Base-by-base conservation (phyloP, 1,284 basidiomycete genomes). In the Ustilago esculenta region DNA sequence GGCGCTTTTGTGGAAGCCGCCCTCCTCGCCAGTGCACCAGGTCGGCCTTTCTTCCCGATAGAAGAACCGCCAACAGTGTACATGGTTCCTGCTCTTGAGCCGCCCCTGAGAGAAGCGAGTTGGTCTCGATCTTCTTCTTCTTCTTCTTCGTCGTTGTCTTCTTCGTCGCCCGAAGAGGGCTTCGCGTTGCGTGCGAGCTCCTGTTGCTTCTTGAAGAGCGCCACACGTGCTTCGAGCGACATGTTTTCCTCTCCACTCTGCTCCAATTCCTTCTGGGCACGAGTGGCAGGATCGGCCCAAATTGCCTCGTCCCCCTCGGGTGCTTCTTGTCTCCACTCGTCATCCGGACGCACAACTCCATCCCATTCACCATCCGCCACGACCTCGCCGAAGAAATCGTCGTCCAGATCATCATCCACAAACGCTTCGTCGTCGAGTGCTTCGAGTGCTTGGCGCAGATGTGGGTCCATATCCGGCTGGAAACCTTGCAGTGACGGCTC, bases 391-490 rank as follows among this genome's bases (percentile, higher is more conserved):
- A 82, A 81, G 48, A 82, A 79, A 34, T 78, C 78, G 43, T 76
- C 77, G 35, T 92, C 92, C 78, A 92, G 90, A 72, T 88, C 86
- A 29, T 76, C 71, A 39, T 81, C 83, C 45, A 80, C 71, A 32
- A 81, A 81, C 4, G 90, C 94, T 61, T 98, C 93, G 80, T 98
- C 94, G 53, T 98, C 95, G 17, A 99, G 85, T 4, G 96, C 96
- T 76, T 98, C 94, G 27, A 99, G 85, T 0, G 89, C 89, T 82
- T 99, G 95, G 15, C 96, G 87, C 30, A 98, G 85, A 83, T 95
- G 92, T 5, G 93, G 93, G 82, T 99, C 92, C 91, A 99, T 92
- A 77, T 97, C 92, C 1, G 94, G 96, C 79, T 92, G 91, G 64
- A 98, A 89, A 1, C 96, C 95, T 29, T 90, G 85, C 41, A 78